A percentile compares a stretch with the other conserved stretches of the same genome.
These are phyloP conservation scores for Paramecium biaurelia DNA, from an alignment of 73 alveolate genomes.

Conservation along the genomic window DNA sequence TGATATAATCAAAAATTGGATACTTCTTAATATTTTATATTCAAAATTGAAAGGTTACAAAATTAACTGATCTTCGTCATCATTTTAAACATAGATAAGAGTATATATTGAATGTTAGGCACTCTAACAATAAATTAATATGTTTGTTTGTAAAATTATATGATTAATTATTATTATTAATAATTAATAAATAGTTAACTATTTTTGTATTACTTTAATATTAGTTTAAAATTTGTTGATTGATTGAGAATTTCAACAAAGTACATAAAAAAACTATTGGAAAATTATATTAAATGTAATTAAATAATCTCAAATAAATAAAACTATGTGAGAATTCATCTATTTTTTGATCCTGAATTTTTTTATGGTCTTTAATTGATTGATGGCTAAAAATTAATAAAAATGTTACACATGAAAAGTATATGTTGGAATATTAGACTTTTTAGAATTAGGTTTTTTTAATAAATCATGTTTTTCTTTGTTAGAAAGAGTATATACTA, in stretches of 20 bases:
- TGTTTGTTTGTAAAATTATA: not conserved
- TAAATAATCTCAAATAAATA: not conserved
- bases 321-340: not conserved
- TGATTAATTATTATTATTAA: not conserved
- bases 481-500: not conserved
- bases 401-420: constrained; percentile 39
- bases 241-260: not conserved
- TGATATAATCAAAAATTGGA: not conserved
- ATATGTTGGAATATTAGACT: not conserved
- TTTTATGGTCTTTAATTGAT: constrained; percentile 12
- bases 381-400: constrained; percentile 6
- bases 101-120: not conserved
- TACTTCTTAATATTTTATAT: not conserved
- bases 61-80: not conserved
- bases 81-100: not conserved
- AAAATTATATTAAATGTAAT: not conserved
- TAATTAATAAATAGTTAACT: not conserved
- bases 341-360: not conserved
- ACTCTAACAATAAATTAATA: not conserved
- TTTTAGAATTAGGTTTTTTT: not conserved
- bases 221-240: not conserved
- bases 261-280: not conserved
- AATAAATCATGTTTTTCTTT: constrained; percentile 16
- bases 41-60: not conserved
- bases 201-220: not conserved